phyloP scores from a whole-genome alignment of 2,329 filamentous ascomycete species.

The Sporothrix dimorphospora region DNA sequence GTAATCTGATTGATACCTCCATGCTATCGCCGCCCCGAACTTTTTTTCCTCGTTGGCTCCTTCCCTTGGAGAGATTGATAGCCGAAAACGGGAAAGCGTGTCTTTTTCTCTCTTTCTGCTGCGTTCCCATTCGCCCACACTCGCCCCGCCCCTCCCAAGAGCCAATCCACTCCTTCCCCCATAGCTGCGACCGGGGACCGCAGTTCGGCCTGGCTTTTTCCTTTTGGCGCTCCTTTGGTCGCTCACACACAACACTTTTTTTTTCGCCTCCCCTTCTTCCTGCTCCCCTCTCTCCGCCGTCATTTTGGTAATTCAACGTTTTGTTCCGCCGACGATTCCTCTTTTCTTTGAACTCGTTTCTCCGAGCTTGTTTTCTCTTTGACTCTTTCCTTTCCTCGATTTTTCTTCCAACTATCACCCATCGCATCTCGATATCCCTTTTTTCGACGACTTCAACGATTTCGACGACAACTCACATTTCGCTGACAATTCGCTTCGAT shows the following conservation, averaged over 20 bases:
- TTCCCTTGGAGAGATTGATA: slow-evolving; percentile 22
- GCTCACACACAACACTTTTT: slow-evolving; percentile 23
- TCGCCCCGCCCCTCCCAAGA: neutral
- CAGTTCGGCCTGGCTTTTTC: slow-evolving; percentile 12
- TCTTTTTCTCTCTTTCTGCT: slow-evolving; percentile 25
- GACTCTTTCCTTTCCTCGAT: neutral
- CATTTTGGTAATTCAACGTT: slow-evolving; percentile 10
- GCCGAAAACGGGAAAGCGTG: neutral
- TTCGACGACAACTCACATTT: neutral
- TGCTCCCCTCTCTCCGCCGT: slow-evolving; percentile 15
- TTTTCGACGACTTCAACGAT: neutral
- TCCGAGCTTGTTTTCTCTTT: neutral
- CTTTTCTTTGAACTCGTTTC: neutral
- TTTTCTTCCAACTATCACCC: neutral
- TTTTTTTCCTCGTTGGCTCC: slow-evolving; percentile 25
- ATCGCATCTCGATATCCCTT: neutral
- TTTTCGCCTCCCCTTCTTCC: slow-evolving; percentile 21
- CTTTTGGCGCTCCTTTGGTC: neutral
- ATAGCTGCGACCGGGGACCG: slow-evolving; percentile 15
- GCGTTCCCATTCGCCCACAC: slow-evolving; percentile 27
- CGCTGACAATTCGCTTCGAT: no score
- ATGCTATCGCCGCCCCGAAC: slow-evolving; percentile 27
- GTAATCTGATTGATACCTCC: slow-evolving; percentile 26
- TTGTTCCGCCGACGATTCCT: neutral
- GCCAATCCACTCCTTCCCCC: neutral